These are phyloP conservation scores for Jaapia argillacea DNA, from an alignment of 768 basidiomycete species.

Conservation along the genomic window DNA sequence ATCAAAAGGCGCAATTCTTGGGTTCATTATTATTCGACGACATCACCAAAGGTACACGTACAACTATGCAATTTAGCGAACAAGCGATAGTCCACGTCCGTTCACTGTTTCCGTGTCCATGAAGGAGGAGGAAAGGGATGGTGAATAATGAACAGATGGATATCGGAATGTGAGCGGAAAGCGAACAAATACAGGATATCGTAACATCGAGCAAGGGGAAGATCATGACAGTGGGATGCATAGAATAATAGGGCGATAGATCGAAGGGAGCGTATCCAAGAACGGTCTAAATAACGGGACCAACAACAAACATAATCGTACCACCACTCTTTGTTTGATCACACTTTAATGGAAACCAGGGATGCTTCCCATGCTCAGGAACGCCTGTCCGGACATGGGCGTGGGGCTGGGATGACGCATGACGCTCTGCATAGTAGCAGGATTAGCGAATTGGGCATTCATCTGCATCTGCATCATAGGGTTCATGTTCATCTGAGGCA, in stretches of 20 bases:
- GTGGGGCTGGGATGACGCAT: constrained; percentile 75
- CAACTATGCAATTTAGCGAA: background rate
- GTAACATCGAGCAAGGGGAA: too few relatives aligned
- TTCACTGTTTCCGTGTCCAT: constrained; percentile 1
- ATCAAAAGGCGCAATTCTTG: too few relatives aligned
- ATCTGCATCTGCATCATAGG: constrained; percentile 58
- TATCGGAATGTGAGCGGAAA: constrained; percentile 13
- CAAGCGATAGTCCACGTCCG: constrained; percentile 1
- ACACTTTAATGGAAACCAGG: constrained; percentile 4
- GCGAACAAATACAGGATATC: background rate
- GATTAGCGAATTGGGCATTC: constrained; percentile 41
- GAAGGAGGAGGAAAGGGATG: constrained; percentile 1
- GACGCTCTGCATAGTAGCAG: constrained; percentile 78
- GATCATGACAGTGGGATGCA: too few relatives aligned
- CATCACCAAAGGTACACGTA: background rate
- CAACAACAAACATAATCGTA: too few relatives aligned
- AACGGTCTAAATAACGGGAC: too few relatives aligned
- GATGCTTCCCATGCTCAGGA: constrained; percentile 31
- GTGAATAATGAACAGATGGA: background rate
- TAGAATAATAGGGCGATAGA: too few relatives aligned
- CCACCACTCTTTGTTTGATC: too few relatives aligned
- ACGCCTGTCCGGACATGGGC: constrained; percentile 35
- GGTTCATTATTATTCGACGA: too few relatives aligned
- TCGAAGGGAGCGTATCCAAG: too few relatives aligned
- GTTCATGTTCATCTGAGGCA: constrained; percentile 47